phyloP scores from a whole-genome alignment of 2,329 filamentous ascomycete species.

The Arthrocladium fulminans region DNA sequence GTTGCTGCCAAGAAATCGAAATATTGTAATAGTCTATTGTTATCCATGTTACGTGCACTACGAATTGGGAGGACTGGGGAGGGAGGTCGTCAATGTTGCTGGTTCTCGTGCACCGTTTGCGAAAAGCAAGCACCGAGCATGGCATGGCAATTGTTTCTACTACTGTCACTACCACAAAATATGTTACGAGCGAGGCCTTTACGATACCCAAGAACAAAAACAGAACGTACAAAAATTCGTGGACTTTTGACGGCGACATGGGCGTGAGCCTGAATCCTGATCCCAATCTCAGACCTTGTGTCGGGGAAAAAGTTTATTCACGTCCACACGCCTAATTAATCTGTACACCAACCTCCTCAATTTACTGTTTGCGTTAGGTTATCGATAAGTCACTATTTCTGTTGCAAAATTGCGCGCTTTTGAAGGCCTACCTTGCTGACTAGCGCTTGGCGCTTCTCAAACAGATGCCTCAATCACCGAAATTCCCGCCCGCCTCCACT shows the following conservation, averaged over 20 bases:
- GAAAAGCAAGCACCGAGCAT: slow-evolving; percentile 10
- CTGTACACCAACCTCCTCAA: slow-evolving; percentile 25
- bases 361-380: slow-evolving; percentile 23
- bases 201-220: slow-evolving; percentile 11
- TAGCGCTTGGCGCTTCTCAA: slow-evolving; percentile 21
- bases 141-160: slow-evolving; percentile 19
- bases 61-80: slow-evolving; percentile 6
- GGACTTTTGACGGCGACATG: slow-evolving; percentile 9
- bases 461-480: slow-evolving; percentile 26
- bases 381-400: slow-evolving; percentile 33
- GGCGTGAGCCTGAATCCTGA: slow-evolving; percentile 5
- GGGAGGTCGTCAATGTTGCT: slow-evolving; percentile 6
- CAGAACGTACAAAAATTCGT: slow-evolving; percentile 11
- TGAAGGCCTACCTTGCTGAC: slow-evolving; percentile 23
- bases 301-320: slow-evolving; percentile 24
- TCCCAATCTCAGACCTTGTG: slow-evolving; percentile 8
- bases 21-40: slow-evolving; percentile 18
- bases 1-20: slow-evolving; percentile 25
- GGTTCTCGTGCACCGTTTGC: slow-evolving; percentile 9
- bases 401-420: slow-evolving; percentile 9
- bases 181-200: slow-evolving; percentile 10
- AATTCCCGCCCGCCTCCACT: slow-evolving; percentile 21
- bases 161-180: slow-evolving; percentile 18
- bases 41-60: slow-evolving; percentile 10
- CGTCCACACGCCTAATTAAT: slow-evolving; percentile 23